Evolutionary conservation across 768 basidiomycete species (phyloP), one percentile per base, ranked within the genome.

Genomic region (Pulveroboletus ravenelii): DNA sequence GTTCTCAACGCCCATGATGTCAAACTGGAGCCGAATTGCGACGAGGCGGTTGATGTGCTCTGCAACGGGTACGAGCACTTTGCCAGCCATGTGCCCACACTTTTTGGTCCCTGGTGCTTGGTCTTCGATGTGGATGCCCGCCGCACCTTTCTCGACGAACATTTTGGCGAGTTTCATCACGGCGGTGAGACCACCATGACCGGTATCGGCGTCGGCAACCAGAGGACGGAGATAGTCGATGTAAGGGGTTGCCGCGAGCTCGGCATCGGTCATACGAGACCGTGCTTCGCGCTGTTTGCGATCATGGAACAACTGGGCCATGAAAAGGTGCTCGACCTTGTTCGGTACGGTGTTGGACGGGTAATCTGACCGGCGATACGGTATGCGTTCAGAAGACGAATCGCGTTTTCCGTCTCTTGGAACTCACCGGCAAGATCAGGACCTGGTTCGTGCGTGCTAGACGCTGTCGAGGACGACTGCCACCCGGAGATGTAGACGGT

Each of bases 41-140:
- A 97, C 85, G 50, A 99, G 85, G 46, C 96, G 90, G 71, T 96
- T 96, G 72, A 98, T 94, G 72, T 99, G 96, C 75, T 98, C 96
- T 39, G 83, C 82, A 64, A 98, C 93, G 36, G 96, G 94, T 10
- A 99, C 96, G 61, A 99, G 84, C 40, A 97, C 95, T 68, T 97
- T 93, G 48, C 89, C 91, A 10, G 87, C 93, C 90, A 93, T 93
- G 68, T 93, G 90, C 23, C 89, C 87, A 55, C 87, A 89, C 65
- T 99, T 99, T 75, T 99, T 97, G 17, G 95, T 96, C 18, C 94
- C 93, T 0, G 94, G 87, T 12, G 93, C 94, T 69, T 99, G 96
- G 63, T 99, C 96, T 64, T 99, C 96, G 64, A 99, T 78, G 68
- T 99, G 96, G 47, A 99, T 92, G 18, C 95, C 96, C 14, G 96